Conservation (phyloP, 768 basidiomycete genomes). For the Pulveroboletus ravenelii region DNA sequence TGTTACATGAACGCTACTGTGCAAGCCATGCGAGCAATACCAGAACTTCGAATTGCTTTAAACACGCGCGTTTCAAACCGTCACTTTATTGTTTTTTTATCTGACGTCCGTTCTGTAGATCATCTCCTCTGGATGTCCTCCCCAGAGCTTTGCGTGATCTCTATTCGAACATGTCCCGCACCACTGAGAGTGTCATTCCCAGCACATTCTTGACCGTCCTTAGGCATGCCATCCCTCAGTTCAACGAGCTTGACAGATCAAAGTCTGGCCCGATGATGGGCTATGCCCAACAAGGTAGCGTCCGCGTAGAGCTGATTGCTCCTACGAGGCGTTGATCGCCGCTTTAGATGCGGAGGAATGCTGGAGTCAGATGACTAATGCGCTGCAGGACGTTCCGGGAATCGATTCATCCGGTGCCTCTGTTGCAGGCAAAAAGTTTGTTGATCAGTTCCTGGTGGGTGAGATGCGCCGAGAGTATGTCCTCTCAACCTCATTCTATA, state of each 20-base stretch:
- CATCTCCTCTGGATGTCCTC: constrained; percentile 39
- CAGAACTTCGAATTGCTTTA: constrained; percentile 78
- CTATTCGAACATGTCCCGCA: constrained; percentile 67
- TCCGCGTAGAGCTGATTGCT: neutral
- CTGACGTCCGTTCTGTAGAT: constrained; percentile 16
- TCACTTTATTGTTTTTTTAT: neutral
- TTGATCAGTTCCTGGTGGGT: constrained; percentile 79
- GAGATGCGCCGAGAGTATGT: constrained; percentile 65
- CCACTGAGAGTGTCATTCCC: constrained; percentile 74
- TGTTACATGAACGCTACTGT: constrained; percentile 98
- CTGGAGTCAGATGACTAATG: constrained; percentile 68
- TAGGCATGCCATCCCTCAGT: constrained; percentile 82
- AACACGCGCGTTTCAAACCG: constrained; percentile 39
- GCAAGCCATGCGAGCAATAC: constrained; percentile 90
- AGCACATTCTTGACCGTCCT: constrained; percentile 61
- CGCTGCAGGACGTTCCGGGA: constrained; percentile 66
- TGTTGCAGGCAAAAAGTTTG: constrained; percentile 48
- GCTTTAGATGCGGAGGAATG: constrained; percentile 91
- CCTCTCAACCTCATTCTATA: neutral
- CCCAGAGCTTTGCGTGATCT: constrained; percentile 59
- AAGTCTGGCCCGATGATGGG: constrained; percentile 37
- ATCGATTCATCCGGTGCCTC: constrained; percentile 29
- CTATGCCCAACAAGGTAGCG: constrained; percentile 76
- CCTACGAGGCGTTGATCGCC: constrained; percentile 1
- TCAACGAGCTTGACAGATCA: constrained; percentile 64